Conservation (phyloP, 306 rosid species). For the Dryas alaskensis region DNA sequence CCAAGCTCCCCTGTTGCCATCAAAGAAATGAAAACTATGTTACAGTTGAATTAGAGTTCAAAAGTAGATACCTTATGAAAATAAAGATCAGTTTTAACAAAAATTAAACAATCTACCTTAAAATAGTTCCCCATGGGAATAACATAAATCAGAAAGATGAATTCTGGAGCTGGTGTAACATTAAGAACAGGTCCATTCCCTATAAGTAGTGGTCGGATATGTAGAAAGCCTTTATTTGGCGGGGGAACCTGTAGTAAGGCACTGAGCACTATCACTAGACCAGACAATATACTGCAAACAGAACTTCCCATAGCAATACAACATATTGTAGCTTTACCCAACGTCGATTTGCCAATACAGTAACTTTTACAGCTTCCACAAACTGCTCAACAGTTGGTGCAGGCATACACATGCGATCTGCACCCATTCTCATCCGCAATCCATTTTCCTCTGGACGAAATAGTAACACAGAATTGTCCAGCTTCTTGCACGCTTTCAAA, state of each 20-base stretch:
- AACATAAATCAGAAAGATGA: constrained; percentile 15
- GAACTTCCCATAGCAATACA: not conserved
- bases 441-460: constrained; percentile 48
- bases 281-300: not conserved
- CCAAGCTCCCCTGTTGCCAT: constrained; percentile 3
- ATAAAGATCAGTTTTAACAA: not conserved
- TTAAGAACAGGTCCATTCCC: constrained; percentile 24
- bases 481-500: constrained; percentile 30
- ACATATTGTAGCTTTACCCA: constrained; percentile 24
- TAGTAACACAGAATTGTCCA: constrained; percentile 24
- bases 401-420: constrained; percentile 39
- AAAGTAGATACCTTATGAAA: not conserved
- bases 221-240: constrained; percentile 15
- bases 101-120: not conserved
- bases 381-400: constrained; percentile 45
- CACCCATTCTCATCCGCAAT: constrained; percentile 41
- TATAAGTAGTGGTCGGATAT: constrained; percentile 12
- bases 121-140: constrained; percentile 3
- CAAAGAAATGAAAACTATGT: not conserved
- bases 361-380: constrained; percentile 24
- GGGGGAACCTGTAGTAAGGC: constrained; percentile 9
- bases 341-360: constrained; percentile 27
- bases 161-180: constrained; percentile 10
- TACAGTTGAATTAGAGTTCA: not conserved
- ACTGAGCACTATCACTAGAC: not conserved